A percentile compares a stretch with the other conserved stretches of the same genome.
These are phyloP conservation scores for Amylocystis lapponica DNA, from an alignment of 768 basidiomycete genomes.

Conservation along the genomic window DNA sequence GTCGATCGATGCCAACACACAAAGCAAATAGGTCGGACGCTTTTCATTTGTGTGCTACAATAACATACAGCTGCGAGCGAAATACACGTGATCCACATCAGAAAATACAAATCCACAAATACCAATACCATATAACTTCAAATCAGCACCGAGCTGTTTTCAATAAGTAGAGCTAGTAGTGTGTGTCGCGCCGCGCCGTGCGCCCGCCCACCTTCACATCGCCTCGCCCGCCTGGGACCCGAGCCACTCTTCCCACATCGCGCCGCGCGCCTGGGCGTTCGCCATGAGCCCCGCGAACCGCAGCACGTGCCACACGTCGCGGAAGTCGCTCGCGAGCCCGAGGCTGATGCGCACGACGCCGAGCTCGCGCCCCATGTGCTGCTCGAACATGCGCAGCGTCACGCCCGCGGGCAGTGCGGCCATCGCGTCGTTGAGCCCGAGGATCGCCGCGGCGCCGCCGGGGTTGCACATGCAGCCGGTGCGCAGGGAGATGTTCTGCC, in stretches of 20 bases:
- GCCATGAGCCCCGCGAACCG: slow-evolving; percentile 20
- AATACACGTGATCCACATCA: too few species aligned
- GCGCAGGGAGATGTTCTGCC: slow-evolving; percentile 63
- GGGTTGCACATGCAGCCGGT: slow-evolving; percentile 90
- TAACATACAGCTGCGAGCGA: too few species aligned
- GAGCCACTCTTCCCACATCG: slow-evolving; percentile 24
- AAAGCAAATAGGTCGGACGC: too few species aligned
- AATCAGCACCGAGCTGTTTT: too few species aligned
- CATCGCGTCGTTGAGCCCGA: slow-evolving; percentile 66
- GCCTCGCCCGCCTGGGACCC: slow-evolving; percentile 9
- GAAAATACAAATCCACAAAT: too few species aligned
- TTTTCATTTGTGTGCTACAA: too few species aligned
- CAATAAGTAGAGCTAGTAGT: too few species aligned
- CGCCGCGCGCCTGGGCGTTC: slow-evolving; percentile 7
- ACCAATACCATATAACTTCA: too few species aligned
- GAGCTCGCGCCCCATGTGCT: slow-evolving; percentile 55
- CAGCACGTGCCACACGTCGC: slow-evolving; percentile 48
- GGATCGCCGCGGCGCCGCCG: slow-evolving; percentile 68
- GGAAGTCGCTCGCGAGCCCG: slow-evolving; percentile 74
- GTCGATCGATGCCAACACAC: too few species aligned
- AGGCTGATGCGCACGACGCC: slow-evolving; percentile 76
- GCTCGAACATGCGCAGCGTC: slow-evolving; percentile 58
- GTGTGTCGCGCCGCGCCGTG: too few species aligned
- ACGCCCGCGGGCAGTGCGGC: slow-evolving; percentile 50
- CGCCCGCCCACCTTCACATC: slow-evolving; percentile 1